Conservation (phyloP, 2,329 filamentous ascomycete species). For the Colletotrichum tofieldiae region DNA sequence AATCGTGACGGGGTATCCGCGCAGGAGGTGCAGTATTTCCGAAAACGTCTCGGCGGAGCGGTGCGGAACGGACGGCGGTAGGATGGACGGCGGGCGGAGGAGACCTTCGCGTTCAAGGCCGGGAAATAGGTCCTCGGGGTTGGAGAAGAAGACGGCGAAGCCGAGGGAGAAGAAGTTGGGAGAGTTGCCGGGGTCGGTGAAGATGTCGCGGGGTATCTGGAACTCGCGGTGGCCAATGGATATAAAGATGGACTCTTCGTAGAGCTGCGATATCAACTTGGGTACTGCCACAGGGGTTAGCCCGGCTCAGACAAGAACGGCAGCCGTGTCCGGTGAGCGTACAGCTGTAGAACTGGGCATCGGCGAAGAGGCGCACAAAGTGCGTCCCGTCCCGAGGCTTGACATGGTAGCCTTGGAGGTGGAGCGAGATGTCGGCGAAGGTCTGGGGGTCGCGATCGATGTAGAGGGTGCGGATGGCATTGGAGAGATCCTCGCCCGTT, state of each 20-base stretch:
- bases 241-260: constrained; percentile 93
- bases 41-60: constrained; percentile 88
- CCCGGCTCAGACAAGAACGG: constrained; percentile 12
- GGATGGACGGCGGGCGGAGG: constrained; percentile 88
- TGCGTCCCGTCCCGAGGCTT: constrained; percentile 85
- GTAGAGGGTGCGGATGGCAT: constrained; percentile 83
- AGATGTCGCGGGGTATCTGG: constrained; percentile 90
- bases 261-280: constrained; percentile 90
- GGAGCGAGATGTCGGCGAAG: constrained; percentile 89
- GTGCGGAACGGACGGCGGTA: constrained; percentile 85
- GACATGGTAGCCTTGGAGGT: constrained; percentile 94
- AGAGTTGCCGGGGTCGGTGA: constrained; percentile 88
- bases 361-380: constrained; percentile 93
- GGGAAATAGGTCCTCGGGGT: constrained; percentile 85
- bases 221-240: constrained; percentile 90
- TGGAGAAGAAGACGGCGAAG: constrained; percentile 89
- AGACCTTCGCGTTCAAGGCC: constrained; percentile 85
- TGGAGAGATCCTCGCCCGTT: constrained; percentile 66
- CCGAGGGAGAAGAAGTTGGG: constrained; percentile 97
- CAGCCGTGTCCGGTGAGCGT: constrained; percentile 50
- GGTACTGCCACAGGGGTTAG: constrained; percentile 72
- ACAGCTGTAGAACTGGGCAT: constrained; percentile 95
- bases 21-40: constrained; percentile 85
- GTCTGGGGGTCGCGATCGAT: constrained; percentile 94
- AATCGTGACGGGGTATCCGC: constrained; percentile 87